Evolutionary conservation across 345 rosid genomes (phyloP), one percentile per base, ranked within the genome.

Genomic region (Jatropha curcas): DNA sequence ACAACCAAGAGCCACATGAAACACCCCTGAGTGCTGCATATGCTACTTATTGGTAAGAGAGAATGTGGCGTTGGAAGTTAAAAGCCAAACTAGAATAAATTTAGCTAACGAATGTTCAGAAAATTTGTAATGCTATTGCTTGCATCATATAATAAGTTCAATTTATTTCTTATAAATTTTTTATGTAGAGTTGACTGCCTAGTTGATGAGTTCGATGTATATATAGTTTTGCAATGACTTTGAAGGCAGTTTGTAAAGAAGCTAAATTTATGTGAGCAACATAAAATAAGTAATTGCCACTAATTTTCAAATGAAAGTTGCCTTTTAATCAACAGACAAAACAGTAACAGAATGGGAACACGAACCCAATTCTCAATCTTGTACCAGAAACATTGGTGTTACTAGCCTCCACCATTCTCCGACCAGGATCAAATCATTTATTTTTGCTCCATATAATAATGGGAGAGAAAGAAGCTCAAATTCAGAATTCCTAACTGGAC

Each of bases 381-480:
- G 98, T 94, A 94, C 98, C 97, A 92, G 98, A 94, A 94, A 94
- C 94, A 92, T 94, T 33, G 98, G 97, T 17, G 97, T 94, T 80
- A 94, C 77, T 2, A 94, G 94, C 83, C 97, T 88, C 98, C 98
- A 94, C 98, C 98, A 94, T 77, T 94, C 97, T 66, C 98, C 97
- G 50, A 83, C 82, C 34, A 94, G 72, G 84, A 94, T 90, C 79
- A 92, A 80, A 80, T 88, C 86, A 31, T 94, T 94, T 75, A 92
- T 88, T 88, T 94, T 94, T 17, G 97, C 96, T 63, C 98, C 97
- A 24, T 92, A 92, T 34, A 94, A 64, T 7, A 87, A 69, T 2
- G 97, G 98, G 12, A 94, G 79, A 4, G 98, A 83, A 64, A 88
- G 85, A 35, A 92, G 85, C 71, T 82, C 89, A 77, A 85, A 79